Percentiles rank a stretch among this genome's conserved stretches.
Conservation (phyloP, 352 stramenopile genomes). For the Globisporangium carolinianum region DNA sequence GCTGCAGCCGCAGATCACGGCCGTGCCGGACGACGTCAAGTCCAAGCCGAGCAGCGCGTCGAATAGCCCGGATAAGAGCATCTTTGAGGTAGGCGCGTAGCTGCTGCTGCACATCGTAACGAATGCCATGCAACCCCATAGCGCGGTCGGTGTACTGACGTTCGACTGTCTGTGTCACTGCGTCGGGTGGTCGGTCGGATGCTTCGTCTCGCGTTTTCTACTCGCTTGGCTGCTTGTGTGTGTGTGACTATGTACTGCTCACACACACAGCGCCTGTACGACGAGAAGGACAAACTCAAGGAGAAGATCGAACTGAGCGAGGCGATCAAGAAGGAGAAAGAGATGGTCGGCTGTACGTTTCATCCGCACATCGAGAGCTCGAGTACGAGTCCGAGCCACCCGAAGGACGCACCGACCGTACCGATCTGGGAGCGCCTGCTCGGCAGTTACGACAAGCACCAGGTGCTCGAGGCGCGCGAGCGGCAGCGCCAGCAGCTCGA, state of each 20-base stretch:
- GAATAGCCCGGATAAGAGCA: conserved; percentile 51
- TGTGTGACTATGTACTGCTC: neutral
- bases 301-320: conserved; percentile 72
- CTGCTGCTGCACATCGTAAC: neutral
- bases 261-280: conserved; percentile 54
- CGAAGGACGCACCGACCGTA: conserved; percentile 26
- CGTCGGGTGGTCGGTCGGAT: too few species aligned
- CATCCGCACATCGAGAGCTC: conserved; percentile 45
- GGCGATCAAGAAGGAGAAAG: conserved; percentile 59
- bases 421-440: conserved; percentile 72
- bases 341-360: conserved; percentile 80
- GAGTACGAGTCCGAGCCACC: conserved; percentile 13
- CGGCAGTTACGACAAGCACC: conserved; percentile 64
- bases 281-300: conserved; percentile 72
- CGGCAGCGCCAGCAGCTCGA: conserved; percentile 65
- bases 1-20: conserved; percentile 46
- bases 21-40: conserved; percentile 47
- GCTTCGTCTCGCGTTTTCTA: neutral
- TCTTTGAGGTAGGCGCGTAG: conserved; percentile 60
- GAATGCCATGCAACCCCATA: conserved; percentile 8
- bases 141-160: conserved; percentile 11
- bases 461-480: conserved; percentile 72
- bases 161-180: too few species aligned
- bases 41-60: conserved; percentile 47
- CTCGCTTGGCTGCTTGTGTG: neutral